Evolutionary conservation across 2,329 filamentous ascomycete genomes (phyloP).

Genomic region (Fonsecaea pugnacius): DNA sequence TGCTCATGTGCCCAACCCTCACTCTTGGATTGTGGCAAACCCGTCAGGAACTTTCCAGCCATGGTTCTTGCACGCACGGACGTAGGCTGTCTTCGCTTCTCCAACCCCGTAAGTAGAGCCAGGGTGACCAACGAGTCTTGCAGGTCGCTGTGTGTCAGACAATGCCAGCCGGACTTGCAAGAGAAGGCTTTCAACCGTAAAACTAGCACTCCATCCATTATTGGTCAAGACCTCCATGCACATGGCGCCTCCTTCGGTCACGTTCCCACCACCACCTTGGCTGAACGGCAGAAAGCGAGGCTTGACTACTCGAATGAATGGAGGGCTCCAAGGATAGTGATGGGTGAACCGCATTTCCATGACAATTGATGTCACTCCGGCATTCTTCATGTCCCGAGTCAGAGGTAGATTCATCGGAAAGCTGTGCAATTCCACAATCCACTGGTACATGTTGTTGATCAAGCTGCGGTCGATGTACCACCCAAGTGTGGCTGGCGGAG

Average conservation of each 20-base stretch:
- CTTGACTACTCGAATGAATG: conserved; percentile 80
- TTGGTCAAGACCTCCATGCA: conserved; percentile 84
- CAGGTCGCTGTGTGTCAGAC: conserved; percentile 70
- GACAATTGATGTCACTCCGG: conserved; percentile 68
- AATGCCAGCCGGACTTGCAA: conserved; percentile 81
- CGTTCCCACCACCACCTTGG: conserved; percentile 79
- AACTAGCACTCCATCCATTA: conserved; percentile 76
- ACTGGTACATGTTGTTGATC: conserved; percentile 79
- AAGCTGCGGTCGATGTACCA: conserved; percentile 77
- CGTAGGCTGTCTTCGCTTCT: conserved; percentile 76
- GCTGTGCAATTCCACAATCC: conserved; percentile 87
- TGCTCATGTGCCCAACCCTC: not conserved
- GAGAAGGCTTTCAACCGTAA: conserved; percentile 76
- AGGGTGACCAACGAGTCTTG: conserved; percentile 57
- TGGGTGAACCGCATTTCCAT: conserved; percentile 80
- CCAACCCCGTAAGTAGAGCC: conserved; percentile 64
- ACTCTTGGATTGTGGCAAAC: conserved; percentile 47
- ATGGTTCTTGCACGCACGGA: conserved; percentile 68
- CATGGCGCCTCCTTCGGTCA: conserved; percentile 82
- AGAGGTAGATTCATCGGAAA: conserved; percentile 73
- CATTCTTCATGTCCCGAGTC: conserved; percentile 71
- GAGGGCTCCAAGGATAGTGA: conserved; percentile 76
- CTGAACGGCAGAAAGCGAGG: conserved; percentile 76
- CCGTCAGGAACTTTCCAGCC: conserved; percentile 74
- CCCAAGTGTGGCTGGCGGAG: conserved; percentile 69